These are phyloP conservation scores for Scheffersomyces coipomensis DNA, from an alignment of 805 yeast species.

Conservation along the genomic window DNA sequence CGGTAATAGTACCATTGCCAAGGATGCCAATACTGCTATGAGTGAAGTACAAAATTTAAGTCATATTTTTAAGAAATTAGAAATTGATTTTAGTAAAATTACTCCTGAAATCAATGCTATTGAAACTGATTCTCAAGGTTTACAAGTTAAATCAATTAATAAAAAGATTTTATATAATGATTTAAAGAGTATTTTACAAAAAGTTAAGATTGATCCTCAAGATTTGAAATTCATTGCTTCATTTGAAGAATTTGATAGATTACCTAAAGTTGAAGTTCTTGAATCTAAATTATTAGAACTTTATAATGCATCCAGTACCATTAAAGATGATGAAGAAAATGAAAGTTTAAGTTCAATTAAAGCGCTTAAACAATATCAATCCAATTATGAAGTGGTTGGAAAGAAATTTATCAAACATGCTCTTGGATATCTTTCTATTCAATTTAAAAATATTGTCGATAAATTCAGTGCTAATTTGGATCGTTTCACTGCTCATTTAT, in stretches of 20 bases:
- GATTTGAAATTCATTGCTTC: constrained; percentile 48
- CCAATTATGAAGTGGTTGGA: constrained; percentile 57
- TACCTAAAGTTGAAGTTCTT: constrained; percentile 39
- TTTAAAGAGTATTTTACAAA: constrained; percentile 62
- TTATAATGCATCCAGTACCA: constrained; percentile 63
- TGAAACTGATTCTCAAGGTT: constrained; percentile 74
- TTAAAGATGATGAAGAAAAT: constrained; percentile 41
- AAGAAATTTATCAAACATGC: constrained; percentile 48
- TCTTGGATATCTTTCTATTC: constrained; percentile 28
- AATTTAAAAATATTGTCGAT: constrained; percentile 33
- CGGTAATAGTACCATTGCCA: constrained; percentile 27
- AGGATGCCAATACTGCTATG: constrained; percentile 31
- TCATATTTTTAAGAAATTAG: constrained; percentile 39
- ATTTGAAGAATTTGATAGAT: constrained; percentile 49
- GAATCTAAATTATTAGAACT: constrained; percentile 59
- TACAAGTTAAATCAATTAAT: constrained; percentile 81
- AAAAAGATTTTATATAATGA: constrained; percentile 74
- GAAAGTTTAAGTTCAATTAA: constrained; percentile 60
- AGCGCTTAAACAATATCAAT: constrained; percentile 67
- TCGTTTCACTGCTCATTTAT: constrained; percentile 1
- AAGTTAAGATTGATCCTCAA: constrained; percentile 63
- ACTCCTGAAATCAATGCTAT: constrained; percentile 68
- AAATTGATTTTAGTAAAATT: constrained; percentile 38
- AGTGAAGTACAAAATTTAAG: constrained; percentile 35
- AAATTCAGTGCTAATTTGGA: constrained; percentile 17